Base-by-base conservation (phyloP, 2,329 filamentous ascomycete genomes). In the Fusarium pseudonygamai region DNA sequence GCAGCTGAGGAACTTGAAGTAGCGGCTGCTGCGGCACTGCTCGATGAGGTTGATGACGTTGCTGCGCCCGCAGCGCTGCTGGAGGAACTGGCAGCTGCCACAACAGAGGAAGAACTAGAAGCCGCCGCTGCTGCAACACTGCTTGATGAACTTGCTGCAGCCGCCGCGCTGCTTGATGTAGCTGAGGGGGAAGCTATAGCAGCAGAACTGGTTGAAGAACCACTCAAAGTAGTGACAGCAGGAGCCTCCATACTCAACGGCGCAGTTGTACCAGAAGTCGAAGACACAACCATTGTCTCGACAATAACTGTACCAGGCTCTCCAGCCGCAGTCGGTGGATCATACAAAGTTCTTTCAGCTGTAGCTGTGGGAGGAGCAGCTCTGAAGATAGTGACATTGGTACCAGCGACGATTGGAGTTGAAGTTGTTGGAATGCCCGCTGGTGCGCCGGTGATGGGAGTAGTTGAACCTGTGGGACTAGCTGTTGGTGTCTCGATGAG, bases 291-390 rank as follows among this genome's bases (percentile, higher is more conserved):
- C 13, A 69, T 62, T 1, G 65, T 73, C 14, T 67, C 56, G 3
- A 73, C 26, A 11, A 73, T 60, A 11, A 73, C 46, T 2, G 70
- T 73, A 2, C 71, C 71, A 16, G 71, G 60, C 6, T 71, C 66
- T 1, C 42, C 53, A 28, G 24, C 40, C 1, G 64, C 69, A 3
- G 69, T 49, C 7, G 69, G 69, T 2, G 69, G 59, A 18, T 65
- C 47, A 0, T 72, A 72, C 7, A 73, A 14, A 0, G 69, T 72
- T 1, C 52, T 60, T 6, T 16, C 57, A 69, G 57, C 64, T 4
- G 69, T 58, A 4, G 49, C 66, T 13, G 64, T 65, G 1, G n/a
- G 30, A 5, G 69, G 24, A 15, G 64, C 69, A 4, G 43, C 50
- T 28, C 37, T 42, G 8, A 70, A 59, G 15, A 69, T 53, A 1